Evolutionary conservation across 352 stramenopile species (phyloP).

Genomic region (Stramenopiles sp.): DNA sequence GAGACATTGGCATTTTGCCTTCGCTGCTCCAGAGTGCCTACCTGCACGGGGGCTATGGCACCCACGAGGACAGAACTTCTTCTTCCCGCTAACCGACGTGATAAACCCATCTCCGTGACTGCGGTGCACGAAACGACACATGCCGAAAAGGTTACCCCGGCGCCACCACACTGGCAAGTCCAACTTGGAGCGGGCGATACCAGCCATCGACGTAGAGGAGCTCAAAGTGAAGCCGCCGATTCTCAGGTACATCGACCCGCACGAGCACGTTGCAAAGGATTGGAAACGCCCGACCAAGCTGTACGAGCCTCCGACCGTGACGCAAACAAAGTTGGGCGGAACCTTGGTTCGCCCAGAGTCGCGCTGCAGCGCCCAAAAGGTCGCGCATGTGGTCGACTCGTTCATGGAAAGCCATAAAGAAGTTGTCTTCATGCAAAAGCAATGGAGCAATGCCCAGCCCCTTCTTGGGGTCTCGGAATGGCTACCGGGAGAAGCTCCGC

Average conservation of each 20-base stretch:
- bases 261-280: background rate
- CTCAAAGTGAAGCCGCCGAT: background rate
- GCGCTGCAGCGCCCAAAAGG: background rate
- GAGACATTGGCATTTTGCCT: background rate
- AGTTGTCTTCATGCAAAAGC: background rate
- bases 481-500: background rate
- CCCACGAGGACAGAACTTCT: too few species aligned
- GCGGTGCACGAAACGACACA: background rate
- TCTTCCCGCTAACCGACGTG: too few species aligned
- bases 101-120: background rate
- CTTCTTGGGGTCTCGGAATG: background rate
- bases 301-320: background rate
- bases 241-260: background rate
- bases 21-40: too few species aligned
- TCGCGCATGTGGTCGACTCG: background rate
- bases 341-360: background rate
- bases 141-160: background rate
- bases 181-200: background rate
- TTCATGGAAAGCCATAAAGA: background rate
- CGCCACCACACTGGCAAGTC: background rate
- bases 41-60: too few species aligned
- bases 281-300: background rate
- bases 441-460: background rate
- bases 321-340: background rate
- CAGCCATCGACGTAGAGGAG: background rate